phyloP scores from a whole-genome alignment of 2,329 filamentous ascomycete genomes.

The Ceratocystiopsis minuta region DNA sequence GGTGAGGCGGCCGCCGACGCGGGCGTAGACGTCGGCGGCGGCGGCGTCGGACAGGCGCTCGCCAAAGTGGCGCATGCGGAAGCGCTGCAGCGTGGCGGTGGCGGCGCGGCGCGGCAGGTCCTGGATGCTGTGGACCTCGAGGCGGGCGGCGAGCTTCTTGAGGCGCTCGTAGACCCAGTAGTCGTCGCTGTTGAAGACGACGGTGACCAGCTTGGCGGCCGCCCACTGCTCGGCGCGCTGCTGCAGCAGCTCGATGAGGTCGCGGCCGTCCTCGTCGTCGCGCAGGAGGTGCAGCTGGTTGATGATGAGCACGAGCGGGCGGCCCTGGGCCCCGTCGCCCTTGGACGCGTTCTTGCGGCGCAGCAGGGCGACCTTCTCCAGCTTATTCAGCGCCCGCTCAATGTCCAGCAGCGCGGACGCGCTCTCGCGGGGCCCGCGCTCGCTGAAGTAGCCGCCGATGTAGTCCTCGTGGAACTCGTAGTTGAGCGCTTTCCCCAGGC shows the following conservation, averaged over 20 bases:
- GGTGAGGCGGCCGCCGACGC: slow-evolving; percentile 71
- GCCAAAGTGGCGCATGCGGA: slow-evolving; percentile 60
- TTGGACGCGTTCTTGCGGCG: slow-evolving; percentile 40
- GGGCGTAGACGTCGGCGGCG: slow-evolving; percentile 66
- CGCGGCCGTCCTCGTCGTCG: slow-evolving; percentile 82
- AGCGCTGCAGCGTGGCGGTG: slow-evolving; percentile 56
- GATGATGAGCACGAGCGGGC: slow-evolving; percentile 75
- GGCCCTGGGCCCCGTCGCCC: neutral
- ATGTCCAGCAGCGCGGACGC: slow-evolving; percentile 76
- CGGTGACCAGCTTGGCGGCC: slow-evolving; percentile 72
- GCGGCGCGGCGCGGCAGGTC: slow-evolving; percentile 70
- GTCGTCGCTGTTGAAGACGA: slow-evolving; percentile 91
- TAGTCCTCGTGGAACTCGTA: slow-evolving; percentile 98
- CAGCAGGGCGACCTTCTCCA: slow-evolving; percentile 81
- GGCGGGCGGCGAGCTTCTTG: slow-evolving; percentile 79
- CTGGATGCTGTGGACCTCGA: slow-evolving; percentile 77
- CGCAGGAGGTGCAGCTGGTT: slow-evolving; percentile 85
- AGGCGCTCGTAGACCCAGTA: slow-evolving; percentile 97
- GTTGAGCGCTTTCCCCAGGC: slow-evolving; percentile 82
- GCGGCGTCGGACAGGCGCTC: slow-evolving; percentile 36
- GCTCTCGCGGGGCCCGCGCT: slow-evolving; percentile 78
- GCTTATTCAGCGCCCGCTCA: slow-evolving; percentile 89
- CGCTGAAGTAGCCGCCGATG: slow-evolving; percentile 89
- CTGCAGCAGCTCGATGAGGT: slow-evolving; percentile 84
- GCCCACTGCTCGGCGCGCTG: slow-evolving; percentile 96